Conservation (phyloP, 2,329 filamentous ascomycete genomes). For the Ophiostoma pallidulum region DNA sequence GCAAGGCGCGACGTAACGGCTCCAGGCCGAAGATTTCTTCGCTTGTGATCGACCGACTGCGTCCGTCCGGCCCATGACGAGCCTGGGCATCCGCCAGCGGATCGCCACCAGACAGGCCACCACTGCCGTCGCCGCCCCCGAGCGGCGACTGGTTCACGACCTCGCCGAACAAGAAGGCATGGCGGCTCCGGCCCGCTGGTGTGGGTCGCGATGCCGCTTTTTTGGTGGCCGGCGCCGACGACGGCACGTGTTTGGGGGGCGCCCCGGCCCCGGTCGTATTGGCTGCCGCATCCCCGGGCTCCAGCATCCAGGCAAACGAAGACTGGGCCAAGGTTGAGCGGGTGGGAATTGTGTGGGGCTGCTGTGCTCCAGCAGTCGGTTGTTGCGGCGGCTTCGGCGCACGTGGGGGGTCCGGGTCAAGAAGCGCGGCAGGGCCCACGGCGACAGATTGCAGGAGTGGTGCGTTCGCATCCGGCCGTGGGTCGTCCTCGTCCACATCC, state of each 20-base stretch:
- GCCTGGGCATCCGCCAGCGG: conserved; percentile 19
- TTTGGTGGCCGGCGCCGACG: neutral
- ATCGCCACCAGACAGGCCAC: conserved; percentile 25
- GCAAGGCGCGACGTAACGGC: conserved; percentile 29
- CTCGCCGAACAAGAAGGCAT: conserved; percentile 52
- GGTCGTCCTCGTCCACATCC: neutral
- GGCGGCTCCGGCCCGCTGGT: conserved; percentile 41
- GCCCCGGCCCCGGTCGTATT: conserved; percentile 4
- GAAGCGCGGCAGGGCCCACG: no score
- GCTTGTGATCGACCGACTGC: conserved; percentile 25
- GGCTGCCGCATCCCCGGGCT: conserved; percentile 40
- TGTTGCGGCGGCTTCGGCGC: neutral
- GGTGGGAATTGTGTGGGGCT: conserved; percentile 41
- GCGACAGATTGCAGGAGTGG: no score
- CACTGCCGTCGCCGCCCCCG: conserved; percentile 26
- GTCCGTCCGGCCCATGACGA: conserved; percentile 18
- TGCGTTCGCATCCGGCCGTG: neutral
- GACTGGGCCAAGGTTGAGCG: conserved; percentile 62
- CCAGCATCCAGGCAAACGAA: conserved; percentile 72
- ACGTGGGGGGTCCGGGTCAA: neutral
- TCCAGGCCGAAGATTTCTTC: conserved; percentile 49
- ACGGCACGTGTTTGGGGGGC: neutral
- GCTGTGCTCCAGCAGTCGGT: conserved; percentile 7
- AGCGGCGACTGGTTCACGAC: conserved; percentile 22
- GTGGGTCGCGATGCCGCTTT: conserved; percentile 18